These are phyloP conservation scores for Suhomyces prunicola DNA, from an alignment of 805 yeast genomes.

Conservation along the genomic window DNA sequence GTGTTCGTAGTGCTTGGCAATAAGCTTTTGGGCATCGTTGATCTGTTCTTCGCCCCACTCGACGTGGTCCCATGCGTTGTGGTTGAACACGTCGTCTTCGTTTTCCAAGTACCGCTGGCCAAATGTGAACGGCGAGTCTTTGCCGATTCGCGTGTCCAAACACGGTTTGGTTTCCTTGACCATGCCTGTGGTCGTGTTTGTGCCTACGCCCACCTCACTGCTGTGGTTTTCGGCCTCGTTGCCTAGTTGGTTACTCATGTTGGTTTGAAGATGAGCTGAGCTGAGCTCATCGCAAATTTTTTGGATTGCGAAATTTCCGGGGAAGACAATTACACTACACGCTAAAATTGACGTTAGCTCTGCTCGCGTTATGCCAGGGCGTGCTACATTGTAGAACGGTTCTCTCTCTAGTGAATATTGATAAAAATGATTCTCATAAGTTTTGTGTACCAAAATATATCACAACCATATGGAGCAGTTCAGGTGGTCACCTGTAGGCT, in stretches of 20 bases:
- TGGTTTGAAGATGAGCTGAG: neutral
- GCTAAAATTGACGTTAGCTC: too few relatives aligned
- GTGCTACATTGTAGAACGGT: too few relatives aligned
- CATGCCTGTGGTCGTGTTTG: neutral
- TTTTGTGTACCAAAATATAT: too few relatives aligned
- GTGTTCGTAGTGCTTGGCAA: constrained; percentile 66
- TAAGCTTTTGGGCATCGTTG: constrained; percentile 67
- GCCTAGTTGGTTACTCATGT: neutral
- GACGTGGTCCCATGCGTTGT: constrained; percentile 96
- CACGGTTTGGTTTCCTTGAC: constrained; percentile 25
- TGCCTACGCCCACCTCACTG: neutral
- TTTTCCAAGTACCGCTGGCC: constrained; percentile 78
- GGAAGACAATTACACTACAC: neutral
- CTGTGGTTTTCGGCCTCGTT: neutral
- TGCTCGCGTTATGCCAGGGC: too few relatives aligned
- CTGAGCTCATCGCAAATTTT: neutral
- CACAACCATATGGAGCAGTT: too few relatives aligned
- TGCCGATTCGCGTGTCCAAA: constrained; percentile 61
- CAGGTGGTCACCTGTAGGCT: too few relatives aligned
- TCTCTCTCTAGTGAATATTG: too few relatives aligned
- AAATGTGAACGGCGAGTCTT: constrained; percentile 87
- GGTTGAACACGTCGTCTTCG: constrained; percentile 81
- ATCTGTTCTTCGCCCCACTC: constrained; percentile 95
- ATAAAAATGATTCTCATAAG: too few relatives aligned
- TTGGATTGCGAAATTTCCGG: neutral